Conservation (phyloP, 2,329 filamentous ascomycete species). For the Epicoccum nigrum region DNA sequence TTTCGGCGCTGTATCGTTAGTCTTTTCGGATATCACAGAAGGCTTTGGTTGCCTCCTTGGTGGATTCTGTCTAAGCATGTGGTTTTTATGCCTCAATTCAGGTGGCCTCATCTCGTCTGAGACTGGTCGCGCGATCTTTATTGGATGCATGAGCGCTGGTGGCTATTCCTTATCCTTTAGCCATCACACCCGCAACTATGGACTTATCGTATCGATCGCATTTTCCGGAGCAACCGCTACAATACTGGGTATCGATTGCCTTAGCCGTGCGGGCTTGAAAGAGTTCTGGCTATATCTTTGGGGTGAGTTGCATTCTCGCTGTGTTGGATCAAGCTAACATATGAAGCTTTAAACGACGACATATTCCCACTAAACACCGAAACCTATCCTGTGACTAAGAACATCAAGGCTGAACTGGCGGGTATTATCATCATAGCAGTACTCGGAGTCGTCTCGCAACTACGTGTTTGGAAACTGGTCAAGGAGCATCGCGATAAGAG, state of each 20-base stretch:
- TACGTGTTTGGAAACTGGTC: constrained; percentile 84
- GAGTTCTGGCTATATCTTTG: constrained; percentile 97
- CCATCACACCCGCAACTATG: constrained; percentile 77
- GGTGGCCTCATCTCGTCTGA: constrained; percentile 74
- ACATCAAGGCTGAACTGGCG: constrained; percentile 84
- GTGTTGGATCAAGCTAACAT: constrained; percentile 19
- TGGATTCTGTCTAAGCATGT: constrained; percentile 87
- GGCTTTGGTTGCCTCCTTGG: constrained; percentile 87
- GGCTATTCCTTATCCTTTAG: constrained; percentile 74
- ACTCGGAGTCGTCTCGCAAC: constrained; percentile 80
- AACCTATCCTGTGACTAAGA: constrained; percentile 85
- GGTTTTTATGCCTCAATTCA: constrained; percentile 78
- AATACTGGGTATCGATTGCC: constrained; percentile 88
- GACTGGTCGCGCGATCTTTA: constrained; percentile 73
- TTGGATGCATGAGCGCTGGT: constrained; percentile 71
- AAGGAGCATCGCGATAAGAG: constrained; percentile 58
- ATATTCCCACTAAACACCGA: constrained; percentile 77
- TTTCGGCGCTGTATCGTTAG: constrained; percentile 73
- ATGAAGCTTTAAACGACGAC: constrained; percentile 69
- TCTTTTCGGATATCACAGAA: constrained; percentile 84
- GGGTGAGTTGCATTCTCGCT: constrained; percentile 56
- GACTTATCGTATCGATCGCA: constrained; percentile 75
- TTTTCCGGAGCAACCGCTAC: constrained; percentile 81
- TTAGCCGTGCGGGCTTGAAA: constrained; percentile 85
- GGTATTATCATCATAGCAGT: constrained; percentile 75